Evolutionary conservation across 2,329 filamentous ascomycete genomes (phyloP), one percentile per base, ranked within the genome.

Genomic region (Cadophora luteo-olivacea): DNA sequence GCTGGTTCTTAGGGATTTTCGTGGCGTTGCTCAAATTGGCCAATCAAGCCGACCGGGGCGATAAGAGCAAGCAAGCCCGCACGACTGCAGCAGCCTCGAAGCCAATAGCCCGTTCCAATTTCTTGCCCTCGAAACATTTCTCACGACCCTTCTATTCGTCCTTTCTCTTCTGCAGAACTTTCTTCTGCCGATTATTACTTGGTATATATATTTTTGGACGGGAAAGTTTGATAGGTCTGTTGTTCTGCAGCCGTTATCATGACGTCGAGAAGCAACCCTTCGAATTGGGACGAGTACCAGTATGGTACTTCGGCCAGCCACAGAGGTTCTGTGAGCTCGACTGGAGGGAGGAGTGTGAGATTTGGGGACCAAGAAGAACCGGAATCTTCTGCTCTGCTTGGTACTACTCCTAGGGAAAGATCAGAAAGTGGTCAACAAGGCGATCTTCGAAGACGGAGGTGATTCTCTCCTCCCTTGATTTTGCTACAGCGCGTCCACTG

Each of bases 221-320:
- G 24, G 41, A 33, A 8, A 7, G 3, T 14, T 48, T 5, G 24
- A 49, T 33, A 7, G 36, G 22, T 49, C 29, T 22, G 2, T 62
- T 32, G n/a, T 24, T 19, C 33, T 38, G 54, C 55, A 38, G 60
- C 58, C 29, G 36, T 24, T 55, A 55, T 38, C 33, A 64, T 64
- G 61, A 73, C 72, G 71, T 65, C 70, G 19, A 68, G 74, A 48
- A 77, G 75, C 52, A 71, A 69, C 61, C 77, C 77, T 19, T 72
- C 67, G 8, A 77, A 70, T 49, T 78, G 74, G 69, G 74, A 77
- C 54, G 77, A 78, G 38, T 79, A 79, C 64, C 75, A 78, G 57
- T 77, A 78, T 72, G 77, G 77, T 0, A 75, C 75, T 12, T 65
- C 57, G 16, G 64, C 61, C n/a, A 72, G 75, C 9, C 73, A 74